Base-by-base conservation (phyloP, 2,329 filamentous ascomycete genomes). In the Fusarium pseudonygamai region DNA sequence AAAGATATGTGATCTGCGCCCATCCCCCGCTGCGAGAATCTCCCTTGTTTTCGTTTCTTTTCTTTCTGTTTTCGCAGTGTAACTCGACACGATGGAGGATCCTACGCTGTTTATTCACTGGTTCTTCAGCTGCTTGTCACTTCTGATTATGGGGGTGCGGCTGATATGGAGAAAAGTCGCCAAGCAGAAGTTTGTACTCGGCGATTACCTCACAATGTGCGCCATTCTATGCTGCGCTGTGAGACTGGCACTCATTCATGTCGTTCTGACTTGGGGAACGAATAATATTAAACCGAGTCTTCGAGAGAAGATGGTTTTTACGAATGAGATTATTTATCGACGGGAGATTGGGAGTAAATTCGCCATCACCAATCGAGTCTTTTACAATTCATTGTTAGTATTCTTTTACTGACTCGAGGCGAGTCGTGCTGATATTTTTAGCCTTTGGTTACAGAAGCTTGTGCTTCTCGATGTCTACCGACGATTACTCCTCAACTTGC, bases 401-500 rank as follows among this genome's bases (percentile, higher is more conserved):
- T 18, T 15, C 7, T 4, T 8, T 24, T n/a, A n/a, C 8, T n/a
- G 14, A 26, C 28, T 28, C 24, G 40, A 12, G 7, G 7, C 6
- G 20, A 49, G n/a, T n/a, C 16, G 8, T 47, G 55, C 55, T 58
- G 20, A 58, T 40, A 0, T 4, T 2, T 26, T 26, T 7, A 75
- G 72, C 34, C 68, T 75, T n/a, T 75, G 72, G 72, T 45, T 75
- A 20, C 72, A 75, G 32, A 75, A 75, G 30, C 56, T 75, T 4
- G 72, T 75, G 15, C 55, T 75, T 10, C 37, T 75, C 3, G 72
- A 75, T 20, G 68, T 75, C 2, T 75, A 75, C 36, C 71, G 72
- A 14, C 61, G 72, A 36, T 34, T 75, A 12, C 52, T 75, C 0
- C 53, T 74, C 13, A 70, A 72, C 45, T 7, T 75, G 34, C 53